Percentiles rank a stretch among this genome's conserved stretches.
phyloP scores from a whole-genome alignment of 164 flowering plant genomes.

The Liriodendron chinense region DNA sequence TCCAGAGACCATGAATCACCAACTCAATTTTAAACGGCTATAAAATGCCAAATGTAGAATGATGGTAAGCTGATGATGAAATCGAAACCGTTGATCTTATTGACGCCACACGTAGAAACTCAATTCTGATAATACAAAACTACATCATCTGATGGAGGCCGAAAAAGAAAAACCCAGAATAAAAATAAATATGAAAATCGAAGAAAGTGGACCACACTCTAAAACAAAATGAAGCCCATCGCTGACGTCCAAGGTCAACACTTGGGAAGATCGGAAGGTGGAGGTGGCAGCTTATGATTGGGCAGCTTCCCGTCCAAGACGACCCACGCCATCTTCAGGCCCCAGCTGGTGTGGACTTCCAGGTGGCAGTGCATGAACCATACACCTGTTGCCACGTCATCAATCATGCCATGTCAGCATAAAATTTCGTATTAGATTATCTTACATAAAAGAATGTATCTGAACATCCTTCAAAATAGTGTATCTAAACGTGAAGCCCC shows the following conservation, averaged over 20 bases:
- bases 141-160: too few relatives aligned
- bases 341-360: slow-evolving; percentile 64
- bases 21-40: too few relatives aligned
- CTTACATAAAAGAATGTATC: too few relatives aligned
- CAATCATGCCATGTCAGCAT: slow-evolving; percentile 1
- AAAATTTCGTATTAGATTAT: background rate
- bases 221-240: background rate
- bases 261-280: slow-evolving; percentile 63
- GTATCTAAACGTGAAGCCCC: too few relatives aligned
- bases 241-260: slow-evolving; percentile 27
- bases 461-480: too few relatives aligned
- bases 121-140: too few relatives aligned
- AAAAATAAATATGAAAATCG: background rate
- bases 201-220: background rate
- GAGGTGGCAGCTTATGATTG: slow-evolving; percentile 50
- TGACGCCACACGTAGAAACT: too few relatives aligned
- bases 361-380: slow-evolving; percentile 76
- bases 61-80: too few relatives aligned
- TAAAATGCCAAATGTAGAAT: too few relatives aligned
- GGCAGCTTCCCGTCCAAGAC: slow-evolving; percentile 44
- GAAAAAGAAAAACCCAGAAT: background rate
- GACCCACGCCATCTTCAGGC: slow-evolving; percentile 58
- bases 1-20: too few relatives aligned
- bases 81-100: too few relatives aligned
- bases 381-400: slow-evolving; percentile 28